phyloP scores from a whole-genome alignment of 202 grass and related monocot species.

The Dendrocalamus latiflorus region DNA sequence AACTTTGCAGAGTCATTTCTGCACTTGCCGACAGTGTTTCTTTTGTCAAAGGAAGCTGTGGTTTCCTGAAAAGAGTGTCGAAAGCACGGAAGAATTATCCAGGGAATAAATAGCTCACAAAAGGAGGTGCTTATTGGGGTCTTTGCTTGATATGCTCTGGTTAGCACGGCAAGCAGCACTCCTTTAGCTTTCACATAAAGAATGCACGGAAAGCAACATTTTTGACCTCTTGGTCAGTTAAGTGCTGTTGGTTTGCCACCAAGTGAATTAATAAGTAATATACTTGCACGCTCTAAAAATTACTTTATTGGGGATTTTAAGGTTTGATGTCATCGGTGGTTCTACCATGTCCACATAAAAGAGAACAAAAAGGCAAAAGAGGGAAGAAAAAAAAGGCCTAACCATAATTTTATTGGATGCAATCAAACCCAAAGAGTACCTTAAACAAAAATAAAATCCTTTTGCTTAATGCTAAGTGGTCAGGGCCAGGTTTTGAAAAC shows the following conservation, averaged over 20 bases:
- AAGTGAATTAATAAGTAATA: background rate
- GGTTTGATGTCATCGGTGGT: constrained; percentile 14
- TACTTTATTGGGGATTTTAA: constrained; percentile 45
- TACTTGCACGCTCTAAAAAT: constrained; percentile 22
- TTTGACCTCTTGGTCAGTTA: constrained; percentile 22
- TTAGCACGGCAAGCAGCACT: constrained; percentile 2
- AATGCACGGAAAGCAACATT: constrained; percentile 17
- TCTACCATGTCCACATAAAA: constrained; percentile 37
- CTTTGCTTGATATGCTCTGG: constrained; percentile 10
- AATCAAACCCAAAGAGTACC: background rate
- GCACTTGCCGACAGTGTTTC: constrained; percentile 38
- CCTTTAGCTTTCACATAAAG: constrained; percentile 20
- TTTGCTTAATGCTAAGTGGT: constrained; percentile 10
- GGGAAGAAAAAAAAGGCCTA: background rate
- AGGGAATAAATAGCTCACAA: background rate
- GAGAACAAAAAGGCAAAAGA: constrained; percentile 19
- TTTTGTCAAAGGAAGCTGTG: constrained; percentile 18
- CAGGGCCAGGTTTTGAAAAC: background rate
- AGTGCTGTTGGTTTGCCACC: constrained; percentile 48
- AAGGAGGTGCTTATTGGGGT: constrained; percentile 20
- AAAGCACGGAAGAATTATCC: background rate
- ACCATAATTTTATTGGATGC: background rate
- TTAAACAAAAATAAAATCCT: background rate
- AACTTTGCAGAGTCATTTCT: constrained; percentile 1
- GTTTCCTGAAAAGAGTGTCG: background rate